These are phyloP conservation scores for Bimuria novae-zelandiae DNA, from an alignment of 2,329 filamentous ascomycete species.

Conservation along the genomic window DNA sequence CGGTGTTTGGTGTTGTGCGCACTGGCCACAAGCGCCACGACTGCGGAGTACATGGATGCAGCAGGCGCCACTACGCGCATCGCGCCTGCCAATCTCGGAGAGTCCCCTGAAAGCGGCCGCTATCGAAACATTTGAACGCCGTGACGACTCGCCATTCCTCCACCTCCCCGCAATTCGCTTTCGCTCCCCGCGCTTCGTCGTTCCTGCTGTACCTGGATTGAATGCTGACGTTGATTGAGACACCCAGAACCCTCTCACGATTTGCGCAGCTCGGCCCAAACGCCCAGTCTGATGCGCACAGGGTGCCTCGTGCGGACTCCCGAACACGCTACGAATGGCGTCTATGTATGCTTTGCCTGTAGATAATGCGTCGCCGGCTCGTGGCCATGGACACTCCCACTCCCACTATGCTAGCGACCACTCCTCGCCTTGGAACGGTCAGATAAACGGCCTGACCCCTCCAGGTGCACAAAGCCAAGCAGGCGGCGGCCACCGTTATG, in stretches of 20 bases:
- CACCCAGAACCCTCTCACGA: not conserved
- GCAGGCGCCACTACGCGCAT: slow-evolving; percentile 14
- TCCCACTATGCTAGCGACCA: slow-evolving; percentile 41
- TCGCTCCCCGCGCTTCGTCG: slow-evolving; percentile 7
- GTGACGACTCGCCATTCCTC: slow-evolving; percentile 13
- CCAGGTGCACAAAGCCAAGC: slow-evolving; percentile 22
- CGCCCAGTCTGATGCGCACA: slow-evolving; percentile 15
- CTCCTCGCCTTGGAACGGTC: slow-evolving; percentile 25
- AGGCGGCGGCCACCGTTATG: slow-evolving; percentile 32
- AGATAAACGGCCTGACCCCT: slow-evolving; percentile 27
- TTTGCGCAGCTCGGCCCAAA: slow-evolving; percentile 7
- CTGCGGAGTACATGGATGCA: slow-evolving; percentile 20
- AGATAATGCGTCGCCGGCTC: slow-evolving; percentile 36
- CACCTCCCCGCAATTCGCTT: slow-evolving; percentile 17
- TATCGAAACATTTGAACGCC: slow-evolving; percentile 26
- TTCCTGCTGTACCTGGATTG: slow-evolving; percentile 7
- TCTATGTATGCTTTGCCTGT: slow-evolving; percentile 52
- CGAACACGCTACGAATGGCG: slow-evolving; percentile 44
- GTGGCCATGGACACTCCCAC: slow-evolving; percentile 46
- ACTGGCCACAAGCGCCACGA: slow-evolving; percentile 22
- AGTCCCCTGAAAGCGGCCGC: slow-evolving; percentile 29
- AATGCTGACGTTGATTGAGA: slow-evolving; percentile 9
- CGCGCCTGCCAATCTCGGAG: slow-evolving; percentile 7
- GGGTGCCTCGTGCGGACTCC: slow-evolving; percentile 19
- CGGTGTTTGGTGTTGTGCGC: not conserved